These are phyloP conservation scores for Xylaria curta DNA, from an alignment of 495 filamentous ascomycete genomes.

Conservation along the genomic window DNA sequence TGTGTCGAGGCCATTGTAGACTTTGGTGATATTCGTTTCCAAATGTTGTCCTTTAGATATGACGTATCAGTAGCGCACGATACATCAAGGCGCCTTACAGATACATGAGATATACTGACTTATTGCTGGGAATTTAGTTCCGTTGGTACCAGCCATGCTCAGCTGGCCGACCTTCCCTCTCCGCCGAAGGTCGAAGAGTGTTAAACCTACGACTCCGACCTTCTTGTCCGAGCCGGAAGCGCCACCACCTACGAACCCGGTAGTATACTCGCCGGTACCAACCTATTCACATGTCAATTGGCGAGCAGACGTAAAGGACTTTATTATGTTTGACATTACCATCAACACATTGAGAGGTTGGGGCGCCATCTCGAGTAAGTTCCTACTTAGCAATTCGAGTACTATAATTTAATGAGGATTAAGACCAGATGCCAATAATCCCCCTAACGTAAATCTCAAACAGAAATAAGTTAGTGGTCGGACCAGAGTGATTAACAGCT, in stretches of 20 bases:
- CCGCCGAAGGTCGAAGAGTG: constrained; percentile 86
- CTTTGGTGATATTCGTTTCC: constrained; percentile 83
- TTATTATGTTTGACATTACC: constrained; percentile 55
- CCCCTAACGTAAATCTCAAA: neutral
- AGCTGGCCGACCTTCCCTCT: constrained; percentile 87
- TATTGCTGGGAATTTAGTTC: constrained; percentile 88
- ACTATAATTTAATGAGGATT: neutral
- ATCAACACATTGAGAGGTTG: constrained; percentile 82
- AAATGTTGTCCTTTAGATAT: constrained; percentile 74
- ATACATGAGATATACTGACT: constrained; percentile 57
- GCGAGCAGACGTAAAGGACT: constrained; percentile 22
- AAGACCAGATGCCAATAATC: neutral
- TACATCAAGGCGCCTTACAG: neutral
- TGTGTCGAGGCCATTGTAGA: constrained; percentile 86
- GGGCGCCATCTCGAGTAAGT: constrained; percentile 59
- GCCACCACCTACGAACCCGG: constrained; percentile 81
- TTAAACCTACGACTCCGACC: constrained; percentile 88
- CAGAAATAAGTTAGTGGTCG: neutral
- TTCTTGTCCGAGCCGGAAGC: constrained; percentile 88
- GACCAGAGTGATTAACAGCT: neutral
- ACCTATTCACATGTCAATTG: constrained; percentile 56
- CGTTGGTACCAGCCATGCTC: constrained; percentile 89
- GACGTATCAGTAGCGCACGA: neutral
- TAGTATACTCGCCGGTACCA: constrained; percentile 95
- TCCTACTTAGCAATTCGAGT: neutral